A percentile compares a stretch with the other conserved stretches of the same genome.
Evolutionary conservation across 164 flowering plant species (phyloP).

Genomic region (Dillenia turbinata): DNA sequence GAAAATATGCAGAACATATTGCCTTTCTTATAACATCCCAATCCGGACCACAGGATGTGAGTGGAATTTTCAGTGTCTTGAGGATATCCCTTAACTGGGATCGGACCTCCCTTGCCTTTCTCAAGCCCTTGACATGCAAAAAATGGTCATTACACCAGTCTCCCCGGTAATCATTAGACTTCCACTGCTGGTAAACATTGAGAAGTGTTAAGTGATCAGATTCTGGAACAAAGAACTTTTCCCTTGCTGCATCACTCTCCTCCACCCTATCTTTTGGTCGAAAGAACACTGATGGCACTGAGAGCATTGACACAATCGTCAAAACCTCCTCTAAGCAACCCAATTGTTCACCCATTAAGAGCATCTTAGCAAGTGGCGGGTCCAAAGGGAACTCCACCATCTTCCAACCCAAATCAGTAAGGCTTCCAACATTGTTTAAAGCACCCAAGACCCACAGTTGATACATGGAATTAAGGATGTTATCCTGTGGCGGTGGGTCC

Average conservation of each 20-base stretch:
- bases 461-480: conserved; percentile 90
- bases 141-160: conserved; percentile 94
- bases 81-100: conserved; percentile 83
- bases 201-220: conserved; percentile 89
- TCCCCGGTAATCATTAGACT: conserved; percentile 64
- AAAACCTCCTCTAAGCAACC: conserved; percentile 75
- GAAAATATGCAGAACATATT: conserved; percentile 88
- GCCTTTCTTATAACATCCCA: conserved; percentile 83
- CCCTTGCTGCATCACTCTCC: conserved; percentile 93
- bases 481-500: conserved; percentile 98
- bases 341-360: conserved; percentile 70
- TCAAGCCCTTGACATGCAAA: conserved; percentile 77
- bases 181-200: conserved; percentile 88
- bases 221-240: conserved; percentile 82
- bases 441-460: conserved; percentile 96
- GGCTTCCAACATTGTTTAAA: conserved; percentile 63
- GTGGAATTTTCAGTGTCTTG: conserved; percentile 60
- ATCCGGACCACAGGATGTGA: conserved; percentile 65
- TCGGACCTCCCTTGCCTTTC: conserved; percentile 89
- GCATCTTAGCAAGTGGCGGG: conserved; percentile 96
- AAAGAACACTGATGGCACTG: conserved; percentile 93
- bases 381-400: conserved; percentile 96
- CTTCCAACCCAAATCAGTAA: conserved; percentile 87
- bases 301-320: conserved; percentile 91
- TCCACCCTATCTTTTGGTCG: conserved; percentile 85